These are phyloP conservation scores for Lactarius sanguifluus DNA, from an alignment of 768 basidiomycete species.

Conservation along the genomic window DNA sequence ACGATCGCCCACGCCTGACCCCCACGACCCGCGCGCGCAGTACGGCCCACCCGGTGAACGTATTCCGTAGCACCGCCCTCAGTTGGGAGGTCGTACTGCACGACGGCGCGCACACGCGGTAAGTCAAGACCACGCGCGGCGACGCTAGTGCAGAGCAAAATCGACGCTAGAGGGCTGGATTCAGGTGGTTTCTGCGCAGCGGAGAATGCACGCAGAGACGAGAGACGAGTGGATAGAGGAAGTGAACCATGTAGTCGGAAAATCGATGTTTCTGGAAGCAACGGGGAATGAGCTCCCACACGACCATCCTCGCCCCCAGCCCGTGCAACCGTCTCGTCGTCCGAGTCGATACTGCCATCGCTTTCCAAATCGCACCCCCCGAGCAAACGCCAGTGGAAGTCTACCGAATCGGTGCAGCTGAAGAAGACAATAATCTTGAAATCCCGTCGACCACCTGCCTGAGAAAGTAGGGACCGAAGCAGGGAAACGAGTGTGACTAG, in stretches of 20 bases:
- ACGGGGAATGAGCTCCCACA: slow-evolving; percentile 62
- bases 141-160: slow-evolving; percentile 94
- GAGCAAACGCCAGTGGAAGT: slow-evolving; percentile 90
- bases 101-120: slow-evolving; percentile 88
- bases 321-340: slow-evolving; percentile 33
- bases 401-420: slow-evolving; percentile 96
- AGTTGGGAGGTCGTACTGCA: slow-evolving; percentile 97
- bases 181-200: slow-evolving; percentile 36
- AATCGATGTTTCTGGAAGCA: slow-evolving; percentile 79
- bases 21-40: slow-evolving; percentile 92
- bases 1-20: slow-evolving; percentile 97
- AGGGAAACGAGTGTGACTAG: slow-evolving; percentile 87
- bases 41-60: slow-evolving; percentile 94
- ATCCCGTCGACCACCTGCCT: slow-evolving; percentile 50
- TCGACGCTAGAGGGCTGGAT: slow-evolving; percentile 49
- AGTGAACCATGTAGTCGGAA: slow-evolving; percentile 94
- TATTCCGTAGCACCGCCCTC: slow-evolving; percentile 97
- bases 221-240: slow-evolving; percentile 73
- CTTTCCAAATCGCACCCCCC: slow-evolving; percentile 37
- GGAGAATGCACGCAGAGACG: slow-evolving; percentile 82
- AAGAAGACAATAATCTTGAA: slow-evolving; percentile 92
- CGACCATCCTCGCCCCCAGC: slow-evolving; percentile 33
- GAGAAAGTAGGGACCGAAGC: slow-evolving; percentile 73
- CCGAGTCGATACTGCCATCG: slow-evolving; percentile 28
- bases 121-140: slow-evolving; percentile 98